Evolutionary conservation across 495 filamentous ascomycete genomes (phyloP), one percentile per base, ranked within the genome.

Genomic region (Penicillium fimorum): DNA sequence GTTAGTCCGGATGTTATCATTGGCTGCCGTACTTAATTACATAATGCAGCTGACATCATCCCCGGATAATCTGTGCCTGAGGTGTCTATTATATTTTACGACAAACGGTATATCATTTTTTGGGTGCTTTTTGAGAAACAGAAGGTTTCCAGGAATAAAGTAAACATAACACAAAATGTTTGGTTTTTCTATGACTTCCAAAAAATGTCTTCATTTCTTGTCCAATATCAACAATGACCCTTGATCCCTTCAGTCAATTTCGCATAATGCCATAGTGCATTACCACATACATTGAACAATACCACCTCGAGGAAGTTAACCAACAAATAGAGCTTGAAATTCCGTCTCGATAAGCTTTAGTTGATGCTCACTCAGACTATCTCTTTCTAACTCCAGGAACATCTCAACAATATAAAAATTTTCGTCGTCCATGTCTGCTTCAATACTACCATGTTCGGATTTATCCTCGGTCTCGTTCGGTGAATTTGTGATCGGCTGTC

Each of bases 1-100:
- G 68, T 58, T 65, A 68, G 59, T 49, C 43, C 8, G 24, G 7
- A 5, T 12, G n/a, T 12, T 40, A 1, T 64, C 17, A 64, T 60
- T 64, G 61, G 61, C 8, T 15, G 40, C 13, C 35, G 2, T 12
- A 0, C 0, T 29, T 24, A 20, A 56, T 49, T 56, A 60, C 38
- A 29, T 60, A 27, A 56, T 22, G 5, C 3, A 3, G 30, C 43
- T 38, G 51, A 54, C 32, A 46, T 54, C 42, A 54, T 46, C 42
- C 22, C 11, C n/a, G 4, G 22, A 12, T 17, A 1, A 3, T 18
- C n/a, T 32, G 4, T 40, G 32, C 41, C 42, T 54, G 5, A 47
- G 42, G 50, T 43, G 27, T 52, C 18, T 10, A 0, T 4, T 49
- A 37, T 30, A 35, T 35, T 17, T 38, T 4, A 9, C n/a, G n/a